Percentiles rank a stretch among this genome's conserved stretches.
phyloP scores from a whole-genome alignment of 2,329 filamentous ascomycete species.

The Gremmenia infestans region DNA sequence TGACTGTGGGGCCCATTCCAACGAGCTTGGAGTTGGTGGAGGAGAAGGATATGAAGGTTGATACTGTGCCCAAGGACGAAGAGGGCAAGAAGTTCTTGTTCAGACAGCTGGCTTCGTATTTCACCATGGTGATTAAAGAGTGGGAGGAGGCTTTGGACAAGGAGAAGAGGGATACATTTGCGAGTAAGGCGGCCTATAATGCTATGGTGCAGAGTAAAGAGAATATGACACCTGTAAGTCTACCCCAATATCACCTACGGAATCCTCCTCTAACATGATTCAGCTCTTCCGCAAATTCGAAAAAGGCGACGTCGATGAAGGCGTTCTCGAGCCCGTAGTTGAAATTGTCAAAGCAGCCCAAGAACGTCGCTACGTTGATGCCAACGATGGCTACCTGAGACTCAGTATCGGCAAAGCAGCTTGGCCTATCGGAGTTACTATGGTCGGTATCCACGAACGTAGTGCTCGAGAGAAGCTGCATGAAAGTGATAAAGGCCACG shows the following conservation, averaged over 20 bases:
- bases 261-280: constrained; percentile 9
- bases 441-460: constrained; percentile 99
- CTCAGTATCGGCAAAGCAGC: constrained; percentile 94
- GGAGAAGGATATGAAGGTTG: constrained; percentile 85
- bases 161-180: constrained; percentile 58
- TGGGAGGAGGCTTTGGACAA: constrained; percentile 77
- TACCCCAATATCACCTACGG: background rate
- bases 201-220: constrained; percentile 84
- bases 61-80: constrained; percentile 54
- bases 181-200: constrained; percentile 75
- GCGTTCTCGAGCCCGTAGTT: constrained; percentile 74
- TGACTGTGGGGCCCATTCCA: constrained; percentile 76
- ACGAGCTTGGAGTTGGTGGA: constrained; percentile 76
- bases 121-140: constrained; percentile 88
- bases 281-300: constrained; percentile 85
- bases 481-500: constrained; percentile 81
- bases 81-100: constrained; percentile 68
- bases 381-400: constrained; percentile 89
- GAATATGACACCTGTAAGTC: constrained; percentile 70
- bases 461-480: constrained; percentile 94
- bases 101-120: constrained; percentile 88
- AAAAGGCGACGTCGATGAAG: constrained; percentile 70
- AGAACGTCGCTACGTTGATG: constrained; percentile 86
- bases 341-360: constrained; percentile 92
- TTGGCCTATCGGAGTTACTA: constrained; percentile 98